phyloP scores from a whole-genome alignment of 805 yeast species.

The Saccharomycopsis lassenensis region DNA sequence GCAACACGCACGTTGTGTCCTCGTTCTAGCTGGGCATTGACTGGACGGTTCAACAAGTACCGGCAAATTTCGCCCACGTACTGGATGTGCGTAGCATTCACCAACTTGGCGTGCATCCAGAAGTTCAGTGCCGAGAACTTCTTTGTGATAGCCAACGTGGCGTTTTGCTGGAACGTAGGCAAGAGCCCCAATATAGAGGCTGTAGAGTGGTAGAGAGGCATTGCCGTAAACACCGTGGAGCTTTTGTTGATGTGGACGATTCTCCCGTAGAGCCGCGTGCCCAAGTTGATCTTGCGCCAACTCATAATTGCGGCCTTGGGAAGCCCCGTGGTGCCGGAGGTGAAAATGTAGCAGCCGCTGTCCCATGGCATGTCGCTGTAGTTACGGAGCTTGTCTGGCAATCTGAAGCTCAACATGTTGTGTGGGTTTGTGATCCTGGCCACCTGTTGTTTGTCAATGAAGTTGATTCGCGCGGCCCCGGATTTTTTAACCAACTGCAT shows the following conservation, averaged over 20 bases:
- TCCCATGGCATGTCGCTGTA: conserved; percentile 45
- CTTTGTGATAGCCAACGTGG: conserved; percentile 64
- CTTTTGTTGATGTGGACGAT: conserved; percentile 46
- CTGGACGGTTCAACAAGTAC: conserved; percentile 57
- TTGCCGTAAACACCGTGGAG: conserved; percentile 69
- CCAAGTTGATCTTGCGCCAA: conserved; percentile 76
- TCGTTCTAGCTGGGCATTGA: conserved; percentile 50
- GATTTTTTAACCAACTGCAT: conserved; percentile 19
- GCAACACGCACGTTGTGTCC: conserved; percentile 57
- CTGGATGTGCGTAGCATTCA: conserved; percentile 71
- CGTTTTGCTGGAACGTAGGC: conserved; percentile 58
- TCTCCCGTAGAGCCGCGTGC: conserved; percentile 57
- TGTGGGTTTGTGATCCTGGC: conserved; percentile 29
- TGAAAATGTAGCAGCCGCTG: conserved; percentile 67
- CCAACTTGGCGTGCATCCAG: conserved; percentile 77
- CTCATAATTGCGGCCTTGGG: conserved; percentile 92
- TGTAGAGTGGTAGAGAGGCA: conserved; percentile 94
- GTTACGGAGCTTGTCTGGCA: conserved; percentile 47
- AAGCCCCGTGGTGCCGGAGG: conserved; percentile 91
- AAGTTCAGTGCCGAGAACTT: conserved; percentile 76
- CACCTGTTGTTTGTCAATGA: conserved; percentile 35
- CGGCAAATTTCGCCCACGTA: conserved; percentile 95
- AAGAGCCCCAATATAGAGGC: conserved; percentile 81
- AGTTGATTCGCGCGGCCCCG: too few relatives aligned
- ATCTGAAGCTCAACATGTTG: conserved; percentile 39